A percentile compares a stretch with the other conserved stretches of the same genome.
These are phyloP conservation scores for Laguncularia racemosa DNA, from an alignment of 345 rosid species.

Conservation along the genomic window DNA sequence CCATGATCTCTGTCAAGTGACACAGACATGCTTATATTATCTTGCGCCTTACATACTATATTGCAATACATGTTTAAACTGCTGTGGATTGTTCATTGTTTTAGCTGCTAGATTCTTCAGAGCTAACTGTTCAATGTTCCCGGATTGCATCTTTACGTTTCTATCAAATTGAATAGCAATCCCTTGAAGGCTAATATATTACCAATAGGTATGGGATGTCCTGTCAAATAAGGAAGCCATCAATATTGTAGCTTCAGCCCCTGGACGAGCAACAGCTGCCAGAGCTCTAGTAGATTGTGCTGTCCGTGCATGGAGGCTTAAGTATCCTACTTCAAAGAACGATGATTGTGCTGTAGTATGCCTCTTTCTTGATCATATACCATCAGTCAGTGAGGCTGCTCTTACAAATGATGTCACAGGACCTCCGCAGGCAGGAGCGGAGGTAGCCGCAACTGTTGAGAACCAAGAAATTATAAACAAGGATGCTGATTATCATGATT, in stretches of 20 bases:
- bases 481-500: slow-evolving; percentile 2
- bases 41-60: too few relatives aligned
- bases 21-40: too few relatives aligned
- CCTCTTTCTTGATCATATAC: slow-evolving; percentile 60
- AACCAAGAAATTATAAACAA: background rate
- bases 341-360: slow-evolving; percentile 94
- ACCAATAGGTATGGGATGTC: slow-evolving; percentile 87
- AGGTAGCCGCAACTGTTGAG: slow-evolving; percentile 10
- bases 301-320: slow-evolving; percentile 86
- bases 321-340: slow-evolving; percentile 90
- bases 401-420: slow-evolving; percentile 11
- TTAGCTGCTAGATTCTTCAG: too few relatives aligned
- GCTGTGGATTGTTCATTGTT: too few relatives aligned
- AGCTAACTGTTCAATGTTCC: too few relatives aligned
- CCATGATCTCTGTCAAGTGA: too few relatives aligned
- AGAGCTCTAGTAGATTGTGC: slow-evolving; percentile 92
- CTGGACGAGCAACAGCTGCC: slow-evolving; percentile 69
- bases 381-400: slow-evolving; percentile 15
- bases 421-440: slow-evolving; percentile 10
- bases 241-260: slow-evolving; percentile 82
- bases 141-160: too few relatives aligned
- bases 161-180: background rate
- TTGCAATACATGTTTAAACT: too few relatives aligned
- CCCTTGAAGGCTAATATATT: background rate
- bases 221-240: slow-evolving; percentile 89